Percentiles rank a stretch among this genome's conserved stretches.
Conservation (phyloP, 371 early-diverging fungal species). For the Mortierella sp. region DNA sequence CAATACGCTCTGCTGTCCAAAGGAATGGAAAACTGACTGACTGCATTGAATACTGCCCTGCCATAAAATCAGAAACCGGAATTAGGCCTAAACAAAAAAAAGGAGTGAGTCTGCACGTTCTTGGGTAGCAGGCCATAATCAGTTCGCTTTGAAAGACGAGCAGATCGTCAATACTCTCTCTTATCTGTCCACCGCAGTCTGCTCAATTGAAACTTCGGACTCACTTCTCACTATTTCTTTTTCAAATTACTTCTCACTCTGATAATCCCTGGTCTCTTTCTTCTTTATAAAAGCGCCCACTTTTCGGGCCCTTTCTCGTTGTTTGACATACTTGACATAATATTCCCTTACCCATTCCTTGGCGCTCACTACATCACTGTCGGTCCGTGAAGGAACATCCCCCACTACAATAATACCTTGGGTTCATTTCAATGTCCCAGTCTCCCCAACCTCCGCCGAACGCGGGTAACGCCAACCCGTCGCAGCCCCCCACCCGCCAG, state of each 20-base stretch:
- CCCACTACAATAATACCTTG: background rate
- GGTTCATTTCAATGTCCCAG: constrained; percentile 8
- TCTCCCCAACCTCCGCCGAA: constrained; percentile 14
- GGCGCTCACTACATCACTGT: background rate
- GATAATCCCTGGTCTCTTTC: too few relatives aligned
- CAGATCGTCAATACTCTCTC: too few relatives aligned
- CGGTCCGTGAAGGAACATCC: background rate
- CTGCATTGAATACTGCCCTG: background rate
- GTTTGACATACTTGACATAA: background rate
- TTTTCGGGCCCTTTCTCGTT: background rate
- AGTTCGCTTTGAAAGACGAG: too few relatives aligned
- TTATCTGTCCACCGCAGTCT: too few relatives aligned
- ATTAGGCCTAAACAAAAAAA: background rate
- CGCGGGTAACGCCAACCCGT: background rate
- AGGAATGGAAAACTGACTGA: background rate
- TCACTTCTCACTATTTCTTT: background rate
- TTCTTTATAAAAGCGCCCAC: too few relatives aligned
- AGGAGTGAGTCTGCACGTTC: background rate
- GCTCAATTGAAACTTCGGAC: constrained; percentile 1
- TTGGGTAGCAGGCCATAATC: background rate
- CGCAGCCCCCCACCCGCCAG: constrained; percentile 7
- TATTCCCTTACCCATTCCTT: background rate
- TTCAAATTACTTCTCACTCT: background rate
- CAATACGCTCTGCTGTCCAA: background rate
- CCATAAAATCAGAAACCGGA: background rate